Conservation (phyloP, 2,329 filamentous ascomycete species). For the Aspergillus sergii region DNA sequence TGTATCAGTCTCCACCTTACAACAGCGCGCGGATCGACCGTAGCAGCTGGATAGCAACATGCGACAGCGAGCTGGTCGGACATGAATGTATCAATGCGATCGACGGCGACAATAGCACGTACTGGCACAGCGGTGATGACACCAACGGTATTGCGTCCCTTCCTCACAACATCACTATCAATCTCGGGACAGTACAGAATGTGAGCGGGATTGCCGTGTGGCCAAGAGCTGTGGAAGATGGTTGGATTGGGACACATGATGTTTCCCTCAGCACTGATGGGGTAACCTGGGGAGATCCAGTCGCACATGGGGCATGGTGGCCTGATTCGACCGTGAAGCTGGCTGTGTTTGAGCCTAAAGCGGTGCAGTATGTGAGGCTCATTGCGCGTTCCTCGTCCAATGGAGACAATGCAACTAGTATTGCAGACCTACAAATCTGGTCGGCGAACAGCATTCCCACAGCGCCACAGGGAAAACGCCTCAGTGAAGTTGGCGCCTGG, state of each 20-base stretch:
- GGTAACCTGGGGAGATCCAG: constrained; percentile 11
- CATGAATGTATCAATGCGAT: constrained; percentile 15
- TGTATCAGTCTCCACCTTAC: constrained; percentile 17
- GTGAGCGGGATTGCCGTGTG: constrained; percentile 18
- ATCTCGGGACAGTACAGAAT: constrained; percentile 15
- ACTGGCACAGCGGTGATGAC: constrained; percentile 13
- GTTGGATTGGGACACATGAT: constrained; percentile 17
- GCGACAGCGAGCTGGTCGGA: constrained; percentile 8
- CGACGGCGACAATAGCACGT: constrained; percentile 15
- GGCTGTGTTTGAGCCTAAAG: constrained; percentile 17
- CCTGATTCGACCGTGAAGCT: constrained; percentile 16
- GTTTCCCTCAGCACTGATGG: not conserved
- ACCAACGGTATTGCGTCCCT: not conserved
- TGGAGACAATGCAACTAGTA: not conserved
- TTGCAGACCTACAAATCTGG: not conserved
- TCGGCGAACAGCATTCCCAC: not conserved
- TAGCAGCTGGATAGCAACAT: constrained; percentile 16
- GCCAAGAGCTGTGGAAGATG: constrained; percentile 12
- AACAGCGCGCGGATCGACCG: constrained; percentile 13
- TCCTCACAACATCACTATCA: constrained; percentile 11
- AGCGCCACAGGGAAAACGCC: not conserved
- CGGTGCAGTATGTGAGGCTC: constrained; percentile 16
- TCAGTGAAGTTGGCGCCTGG: constrained; percentile 2
- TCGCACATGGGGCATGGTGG: constrained; percentile 21
- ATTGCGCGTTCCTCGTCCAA: not conserved